Evolutionary conservation across 2,329 filamentous ascomycete species (phyloP), one percentile per base, ranked within the genome.

Genomic region (Fusarium setosum): DNA sequence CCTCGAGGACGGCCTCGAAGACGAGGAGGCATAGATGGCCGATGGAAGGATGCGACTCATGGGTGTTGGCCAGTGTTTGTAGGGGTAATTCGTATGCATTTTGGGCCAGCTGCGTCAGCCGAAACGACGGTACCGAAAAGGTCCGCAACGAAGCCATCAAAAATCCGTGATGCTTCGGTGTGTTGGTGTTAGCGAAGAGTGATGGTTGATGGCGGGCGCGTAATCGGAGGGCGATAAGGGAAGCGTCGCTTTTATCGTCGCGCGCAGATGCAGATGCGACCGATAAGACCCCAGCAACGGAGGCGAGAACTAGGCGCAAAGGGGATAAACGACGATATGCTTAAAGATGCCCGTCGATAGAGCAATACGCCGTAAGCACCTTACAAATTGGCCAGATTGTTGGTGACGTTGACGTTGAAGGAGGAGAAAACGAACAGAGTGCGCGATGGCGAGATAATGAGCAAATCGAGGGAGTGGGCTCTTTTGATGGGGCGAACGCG

Each of bases 1-100:
- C 95, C 76, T 97, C 94, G 73, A 97, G 84, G 24, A 97, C 94
- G 11, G 96, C 96, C 80, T 97, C 94, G 73, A 97, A 97, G 69
- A 98, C 94, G 59, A 97, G 89, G 23, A 96, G 83, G 35, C 89
- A 85, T 26, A 97, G 84, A 71, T 94, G 86, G 57, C 82, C 83
- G 65, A 93, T 83, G 51, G 90, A 84, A 13, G 90, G 90, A 67
- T 93, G 90, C 17, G 83, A 80, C 4, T 83, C 81, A 68, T 86
- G 82, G 11, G 79, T 72, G 50, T 76, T 76, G 59, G 77, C 74
- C 38, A 83, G 74, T 13, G 79, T 74, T 57, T 79, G 74, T 50
- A 84, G 71, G 6, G 81, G 80, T 51, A 80, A 70, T 21, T 83
- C 78, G 68, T 80, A 80, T 45, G 77, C 75, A 72, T 76, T 56